Percentiles rank a stretch among this genome's conserved stretches.
Conservation (phyloP, 2,329 filamentous ascomycete genomes). For the Chrysoporthe puriensis region DNA sequence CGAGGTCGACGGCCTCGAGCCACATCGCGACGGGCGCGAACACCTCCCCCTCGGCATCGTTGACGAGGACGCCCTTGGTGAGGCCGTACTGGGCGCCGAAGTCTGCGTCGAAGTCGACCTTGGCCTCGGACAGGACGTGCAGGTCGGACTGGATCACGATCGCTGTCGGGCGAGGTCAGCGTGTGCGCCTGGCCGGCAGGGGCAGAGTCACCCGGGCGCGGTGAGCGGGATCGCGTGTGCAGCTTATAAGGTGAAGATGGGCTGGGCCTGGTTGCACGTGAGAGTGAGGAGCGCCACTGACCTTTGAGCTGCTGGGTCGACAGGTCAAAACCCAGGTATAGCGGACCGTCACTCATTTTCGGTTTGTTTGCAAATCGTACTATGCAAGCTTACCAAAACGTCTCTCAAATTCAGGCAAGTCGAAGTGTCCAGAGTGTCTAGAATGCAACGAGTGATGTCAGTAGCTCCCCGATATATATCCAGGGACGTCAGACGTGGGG, state of each 20-base stretch:
- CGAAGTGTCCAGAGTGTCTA: not conserved
- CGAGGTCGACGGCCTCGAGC: slow-evolving; percentile 89
- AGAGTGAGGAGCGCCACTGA: slow-evolving; percentile 38
- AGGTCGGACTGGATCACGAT: slow-evolving; percentile 85
- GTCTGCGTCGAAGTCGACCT: slow-evolving; percentile 94
- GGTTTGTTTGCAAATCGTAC: not conserved
- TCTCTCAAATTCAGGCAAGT: not conserved
- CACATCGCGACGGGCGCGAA: slow-evolving; percentile 93
- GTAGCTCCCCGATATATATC: not conserved
- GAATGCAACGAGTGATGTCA: slow-evolving; percentile 10
- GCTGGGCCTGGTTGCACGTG: not conserved
- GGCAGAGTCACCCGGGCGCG: not conserved
- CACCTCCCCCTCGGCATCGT: slow-evolving; percentile 83
- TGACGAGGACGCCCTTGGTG: slow-evolving; percentile 84
- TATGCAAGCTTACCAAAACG: not conserved
- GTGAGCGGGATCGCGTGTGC: too few species aligned
- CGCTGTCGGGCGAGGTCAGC: slow-evolving; percentile 49
- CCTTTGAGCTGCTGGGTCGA: slow-evolving; percentile 97
- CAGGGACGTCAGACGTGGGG: slow-evolving; percentile 16
- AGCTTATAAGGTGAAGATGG: not conserved
- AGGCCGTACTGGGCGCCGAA: slow-evolving; percentile 74
- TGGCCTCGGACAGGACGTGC: slow-evolving; percentile 79
- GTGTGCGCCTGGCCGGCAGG: not conserved
- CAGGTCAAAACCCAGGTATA: slow-evolving; percentile 93
- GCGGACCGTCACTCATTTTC: slow-evolving; percentile 48